Evolutionary conservation across 257 asterid species (phyloP).

Genomic region (Haberlea rhodopensis): DNA sequence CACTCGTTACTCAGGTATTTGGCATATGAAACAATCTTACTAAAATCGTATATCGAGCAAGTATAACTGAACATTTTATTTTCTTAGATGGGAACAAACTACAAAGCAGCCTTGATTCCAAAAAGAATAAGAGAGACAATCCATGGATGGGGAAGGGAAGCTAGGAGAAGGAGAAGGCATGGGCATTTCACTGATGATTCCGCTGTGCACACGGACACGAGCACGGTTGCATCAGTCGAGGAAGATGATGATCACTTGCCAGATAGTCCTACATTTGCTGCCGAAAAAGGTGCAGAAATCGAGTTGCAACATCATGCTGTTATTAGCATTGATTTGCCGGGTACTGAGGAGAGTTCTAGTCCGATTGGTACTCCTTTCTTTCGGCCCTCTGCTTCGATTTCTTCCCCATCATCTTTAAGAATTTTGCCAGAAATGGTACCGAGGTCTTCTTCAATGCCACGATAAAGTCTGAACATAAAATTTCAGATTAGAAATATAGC

Average conservation of each 20-base stretch:
- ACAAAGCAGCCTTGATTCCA: constrained; percentile 88
- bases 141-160: constrained; percentile 94
- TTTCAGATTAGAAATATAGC: constrained; percentile 13
- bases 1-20: constrained; percentile 87
- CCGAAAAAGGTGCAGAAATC: constrained; percentile 35
- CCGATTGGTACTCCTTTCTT: constrained; percentile 68
- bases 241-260: constrained; percentile 51
- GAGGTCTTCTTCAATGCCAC: constrained; percentile 66
- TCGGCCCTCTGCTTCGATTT: constrained; percentile 61
- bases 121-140: constrained; percentile 74
- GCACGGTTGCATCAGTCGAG: constrained; percentile 79
- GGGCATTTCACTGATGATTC: constrained; percentile 51
- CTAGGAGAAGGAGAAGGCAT: constrained; percentile 64
- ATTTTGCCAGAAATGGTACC: constrained; percentile 40
- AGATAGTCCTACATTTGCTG: constrained; percentile 54
- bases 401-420: constrained; percentile 38
- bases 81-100: constrained; percentile 87
- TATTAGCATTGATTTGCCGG: constrained; percentile 26
- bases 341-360: constrained; percentile 46
- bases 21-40: not conserved
- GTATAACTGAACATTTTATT: not conserved
- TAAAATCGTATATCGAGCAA: not conserved
- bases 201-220: constrained; percentile 71
- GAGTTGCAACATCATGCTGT: constrained; percentile 48
- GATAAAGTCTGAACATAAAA: constrained; percentile 28